Conservation (phyloP, 2,329 filamentous ascomycete genomes). For the Chalaropsis thielavioides region DNA sequence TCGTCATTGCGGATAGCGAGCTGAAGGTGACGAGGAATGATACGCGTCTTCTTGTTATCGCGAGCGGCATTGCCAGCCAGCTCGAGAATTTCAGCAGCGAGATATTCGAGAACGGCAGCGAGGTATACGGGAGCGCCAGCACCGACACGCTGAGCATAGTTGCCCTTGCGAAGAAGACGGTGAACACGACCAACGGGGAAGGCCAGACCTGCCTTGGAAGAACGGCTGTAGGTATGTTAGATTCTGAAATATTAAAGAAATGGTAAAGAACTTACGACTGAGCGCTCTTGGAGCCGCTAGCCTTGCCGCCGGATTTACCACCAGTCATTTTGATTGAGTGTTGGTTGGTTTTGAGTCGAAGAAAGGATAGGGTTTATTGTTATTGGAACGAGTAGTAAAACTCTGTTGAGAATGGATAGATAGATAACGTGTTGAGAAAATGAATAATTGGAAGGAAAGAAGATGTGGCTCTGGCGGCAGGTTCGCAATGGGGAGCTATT, state of each 20-base stretch:
- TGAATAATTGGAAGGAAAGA: constrained; percentile 22
- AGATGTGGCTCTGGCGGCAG: background rate
- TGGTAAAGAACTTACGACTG: constrained; percentile 66
- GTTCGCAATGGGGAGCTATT: constrained; percentile 20
- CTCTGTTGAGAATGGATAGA: background rate
- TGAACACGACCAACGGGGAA: constrained; percentile 99
- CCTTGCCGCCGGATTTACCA: constrained; percentile 99
- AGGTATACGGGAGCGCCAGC: constrained; percentile 95
- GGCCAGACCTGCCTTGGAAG: constrained; percentile 96
- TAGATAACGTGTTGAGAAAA: constrained; percentile 19
- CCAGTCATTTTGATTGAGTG: constrained; percentile 82
- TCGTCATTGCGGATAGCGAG: constrained; percentile 99
- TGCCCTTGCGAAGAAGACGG: constrained; percentile 96
- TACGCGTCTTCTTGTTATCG: constrained; percentile 99
- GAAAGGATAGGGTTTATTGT: constrained; percentile 14
- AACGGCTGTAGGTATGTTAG: constrained; percentile 49
- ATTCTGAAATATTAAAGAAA: too few species aligned
- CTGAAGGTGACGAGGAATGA: constrained; percentile 97
- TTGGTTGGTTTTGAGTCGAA: constrained; percentile 2
- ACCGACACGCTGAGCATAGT: constrained; percentile 99
- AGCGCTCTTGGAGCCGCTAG: constrained; percentile 95
- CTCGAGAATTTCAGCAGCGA: constrained; percentile 97
- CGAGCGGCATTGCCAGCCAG: constrained; percentile 96
- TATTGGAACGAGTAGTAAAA: background rate
- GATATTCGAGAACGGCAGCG: constrained; percentile 93